Conservation (phyloP, 768 basidiomycete genomes). For the Paxillus ammoniavirescens region DNA sequence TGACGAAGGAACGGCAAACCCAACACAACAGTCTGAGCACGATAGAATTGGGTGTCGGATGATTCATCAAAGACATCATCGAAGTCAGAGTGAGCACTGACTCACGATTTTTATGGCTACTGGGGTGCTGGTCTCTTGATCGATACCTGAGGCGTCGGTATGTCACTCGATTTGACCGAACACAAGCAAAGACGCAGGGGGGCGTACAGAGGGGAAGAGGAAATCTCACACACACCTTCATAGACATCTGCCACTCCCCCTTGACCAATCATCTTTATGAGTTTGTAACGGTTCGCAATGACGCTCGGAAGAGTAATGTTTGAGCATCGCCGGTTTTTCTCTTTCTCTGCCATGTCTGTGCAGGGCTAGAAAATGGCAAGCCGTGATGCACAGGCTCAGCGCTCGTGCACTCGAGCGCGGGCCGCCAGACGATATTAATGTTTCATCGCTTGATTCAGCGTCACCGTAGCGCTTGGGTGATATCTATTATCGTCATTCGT, state of each 20-base stretch:
- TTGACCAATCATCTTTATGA: not conserved
- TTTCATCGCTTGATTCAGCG: too few species aligned
- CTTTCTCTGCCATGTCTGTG: not conserved
- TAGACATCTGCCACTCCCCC: not conserved
- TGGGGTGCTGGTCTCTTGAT: not conserved
- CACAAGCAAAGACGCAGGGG: not conserved
- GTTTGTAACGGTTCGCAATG: not conserved
- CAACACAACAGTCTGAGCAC: too few species aligned
- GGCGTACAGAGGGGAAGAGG: not conserved
- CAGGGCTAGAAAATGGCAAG: too few species aligned
- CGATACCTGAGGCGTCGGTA: not conserved
- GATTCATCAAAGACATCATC: too few species aligned
- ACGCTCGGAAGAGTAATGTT: not conserved
- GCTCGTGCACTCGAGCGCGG: too few species aligned
- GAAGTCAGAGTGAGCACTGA: not conserved
- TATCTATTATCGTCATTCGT: too few species aligned
- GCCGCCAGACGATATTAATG: too few species aligned
- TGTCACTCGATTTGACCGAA: not conserved
- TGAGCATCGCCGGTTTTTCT: not conserved
- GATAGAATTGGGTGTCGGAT: too few species aligned
- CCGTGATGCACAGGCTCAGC: too few species aligned
- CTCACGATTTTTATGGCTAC: not conserved
- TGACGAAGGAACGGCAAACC: too few species aligned
- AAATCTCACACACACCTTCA: not conserved
- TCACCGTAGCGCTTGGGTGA: too few species aligned